Conservation (phyloP, 2,329 filamentous ascomycete species). For the Aspergillus puulaauensis region DNA sequence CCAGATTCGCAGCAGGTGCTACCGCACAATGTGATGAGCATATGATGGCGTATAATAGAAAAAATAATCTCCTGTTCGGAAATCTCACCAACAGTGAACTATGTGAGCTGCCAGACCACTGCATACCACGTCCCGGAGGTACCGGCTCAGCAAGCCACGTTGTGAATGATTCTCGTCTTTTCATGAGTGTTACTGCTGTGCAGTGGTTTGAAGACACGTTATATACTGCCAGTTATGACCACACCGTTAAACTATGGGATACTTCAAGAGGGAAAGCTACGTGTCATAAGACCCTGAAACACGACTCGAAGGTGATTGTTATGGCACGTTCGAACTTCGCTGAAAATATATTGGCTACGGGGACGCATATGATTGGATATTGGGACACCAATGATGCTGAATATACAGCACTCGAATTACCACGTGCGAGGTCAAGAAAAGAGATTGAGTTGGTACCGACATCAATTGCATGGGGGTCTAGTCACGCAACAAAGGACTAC, state of each 20-base stretch:
- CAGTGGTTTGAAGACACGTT: constrained; percentile 51
- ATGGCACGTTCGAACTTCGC: constrained; percentile 47
- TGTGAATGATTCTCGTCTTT: constrained; percentile 53
- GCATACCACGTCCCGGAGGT: constrained; percentile 41
- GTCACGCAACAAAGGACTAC: constrained; percentile 36
- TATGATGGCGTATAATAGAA: constrained; percentile 61
- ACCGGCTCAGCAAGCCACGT: constrained; percentile 43
- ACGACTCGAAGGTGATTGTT: constrained; percentile 52
- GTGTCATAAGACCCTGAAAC: constrained; percentile 40
- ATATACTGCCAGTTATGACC: constrained; percentile 57
- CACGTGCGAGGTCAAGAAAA: constrained; percentile 23
- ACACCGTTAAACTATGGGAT: constrained; percentile 58
- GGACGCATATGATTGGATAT: constrained; percentile 36
- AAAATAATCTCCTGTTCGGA: constrained; percentile 58
- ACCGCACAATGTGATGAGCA: constrained; percentile 55
- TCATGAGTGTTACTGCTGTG: constrained; percentile 56
- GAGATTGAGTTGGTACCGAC: constrained; percentile 43
- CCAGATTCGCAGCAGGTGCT: constrained; percentile 57
- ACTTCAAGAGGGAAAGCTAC: constrained; percentile 25
- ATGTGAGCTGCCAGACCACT: constrained; percentile 56
- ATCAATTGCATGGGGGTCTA: constrained; percentile 50
- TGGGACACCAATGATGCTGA: constrained; percentile 29
- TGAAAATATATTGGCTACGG: constrained; percentile 49
- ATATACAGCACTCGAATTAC: constrained; percentile 30
- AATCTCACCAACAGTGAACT: constrained; percentile 43